Percentiles rank a stretch among this genome's conserved stretches.
phyloP scores from a whole-genome alignment of 169 alveolate species.

The Eimeria nieschulzi region DNA sequence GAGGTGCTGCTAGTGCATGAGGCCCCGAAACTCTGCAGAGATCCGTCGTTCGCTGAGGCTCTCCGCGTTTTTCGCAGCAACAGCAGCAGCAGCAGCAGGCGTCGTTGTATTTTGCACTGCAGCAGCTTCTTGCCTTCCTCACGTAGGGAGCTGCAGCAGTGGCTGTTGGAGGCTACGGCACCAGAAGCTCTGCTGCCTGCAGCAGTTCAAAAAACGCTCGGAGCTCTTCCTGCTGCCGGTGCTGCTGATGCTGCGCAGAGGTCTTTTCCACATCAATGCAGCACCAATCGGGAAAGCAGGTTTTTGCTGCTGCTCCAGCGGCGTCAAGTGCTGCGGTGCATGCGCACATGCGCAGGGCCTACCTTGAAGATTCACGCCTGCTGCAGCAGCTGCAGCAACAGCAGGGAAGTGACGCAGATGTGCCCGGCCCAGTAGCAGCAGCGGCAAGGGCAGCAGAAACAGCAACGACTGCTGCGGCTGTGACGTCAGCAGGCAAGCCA shows the following conservation, averaged over 20 bases:
- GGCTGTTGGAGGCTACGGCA: not conserved
- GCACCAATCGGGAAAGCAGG: not conserved
- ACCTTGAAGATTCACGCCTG: not conserved
- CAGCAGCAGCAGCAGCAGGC: not conserved
- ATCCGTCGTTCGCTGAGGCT: not conserved
- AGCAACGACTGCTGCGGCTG: not conserved
- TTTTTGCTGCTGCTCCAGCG: not conserved
- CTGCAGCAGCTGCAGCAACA: conserved; percentile 5
- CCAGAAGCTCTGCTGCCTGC: not conserved
- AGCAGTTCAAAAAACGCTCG: not conserved
- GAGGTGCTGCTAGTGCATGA: not conserved
- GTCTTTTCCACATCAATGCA: not conserved
- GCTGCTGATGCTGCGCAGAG: not conserved
- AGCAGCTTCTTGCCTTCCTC: not conserved
- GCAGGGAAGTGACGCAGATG: not conserved
- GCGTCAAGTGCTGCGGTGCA: not conserved
- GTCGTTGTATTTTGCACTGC: not conserved
- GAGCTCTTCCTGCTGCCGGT: too few species aligned
- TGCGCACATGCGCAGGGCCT: not conserved
- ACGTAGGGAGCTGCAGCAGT: not conserved
- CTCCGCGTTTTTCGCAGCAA: not conserved
- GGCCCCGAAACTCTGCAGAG: not conserved
- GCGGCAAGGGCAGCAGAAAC: not conserved
- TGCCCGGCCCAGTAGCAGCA: not conserved
- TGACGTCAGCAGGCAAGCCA: not conserved